phyloP scores from a whole-genome alignment of 805 yeast species.

The Cyberlindnera mycetangii region DNA sequence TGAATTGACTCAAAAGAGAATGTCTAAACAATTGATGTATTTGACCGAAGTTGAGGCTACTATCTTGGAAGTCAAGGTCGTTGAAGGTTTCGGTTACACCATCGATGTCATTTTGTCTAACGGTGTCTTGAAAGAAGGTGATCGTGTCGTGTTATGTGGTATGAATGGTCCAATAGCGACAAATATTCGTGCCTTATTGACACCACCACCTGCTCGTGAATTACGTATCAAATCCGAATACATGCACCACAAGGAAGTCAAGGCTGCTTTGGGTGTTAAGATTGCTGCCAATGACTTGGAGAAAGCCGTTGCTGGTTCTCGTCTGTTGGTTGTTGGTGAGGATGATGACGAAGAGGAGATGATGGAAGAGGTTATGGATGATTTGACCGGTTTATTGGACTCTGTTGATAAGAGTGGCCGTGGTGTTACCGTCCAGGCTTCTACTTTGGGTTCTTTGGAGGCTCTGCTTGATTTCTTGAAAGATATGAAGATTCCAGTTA shows the following conservation, averaged over 20 bases:
- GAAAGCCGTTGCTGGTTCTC: slow-evolving; percentile 98
- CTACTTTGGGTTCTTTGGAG: slow-evolving; percentile 96
- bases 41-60: slow-evolving; percentile 93
- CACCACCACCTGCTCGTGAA: slow-evolving; percentile 97
- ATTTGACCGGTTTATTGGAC: slow-evolving; percentile 88
- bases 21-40: slow-evolving; percentile 98
- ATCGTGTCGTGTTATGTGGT: slow-evolving; percentile 93
- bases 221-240: slow-evolving; percentile 95
- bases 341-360: slow-evolving; percentile 97
- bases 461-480: slow-evolving; percentile 95
- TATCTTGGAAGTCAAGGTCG: slow-evolving; percentile 92
- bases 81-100: slow-evolving; percentile 98
- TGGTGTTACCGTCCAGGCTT: slow-evolving; percentile 98
- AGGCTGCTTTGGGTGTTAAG: slow-evolving; percentile 98
- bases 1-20: slow-evolving; percentile 96
- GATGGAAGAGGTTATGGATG: slow-evolving; percentile 99
- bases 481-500: slow-evolving; percentile 98
- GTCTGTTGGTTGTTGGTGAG: slow-evolving; percentile 90
- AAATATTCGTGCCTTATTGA: slow-evolving; percentile 88
- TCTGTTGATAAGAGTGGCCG: slow-evolving; percentile 92
- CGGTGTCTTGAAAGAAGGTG: slow-evolving; percentile 94
- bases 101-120: slow-evolving; percentile 97
- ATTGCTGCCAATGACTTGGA: slow-evolving; percentile 97
- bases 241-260: slow-evolving; percentile 94
- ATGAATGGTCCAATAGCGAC: slow-evolving; percentile 98